Percentiles rank a stretch among this genome's conserved stretches.
These are phyloP conservation scores for Leucocoprinus birnbaumii DNA, from an alignment of 768 basidiomycete genomes.

Conservation along the genomic window DNA sequence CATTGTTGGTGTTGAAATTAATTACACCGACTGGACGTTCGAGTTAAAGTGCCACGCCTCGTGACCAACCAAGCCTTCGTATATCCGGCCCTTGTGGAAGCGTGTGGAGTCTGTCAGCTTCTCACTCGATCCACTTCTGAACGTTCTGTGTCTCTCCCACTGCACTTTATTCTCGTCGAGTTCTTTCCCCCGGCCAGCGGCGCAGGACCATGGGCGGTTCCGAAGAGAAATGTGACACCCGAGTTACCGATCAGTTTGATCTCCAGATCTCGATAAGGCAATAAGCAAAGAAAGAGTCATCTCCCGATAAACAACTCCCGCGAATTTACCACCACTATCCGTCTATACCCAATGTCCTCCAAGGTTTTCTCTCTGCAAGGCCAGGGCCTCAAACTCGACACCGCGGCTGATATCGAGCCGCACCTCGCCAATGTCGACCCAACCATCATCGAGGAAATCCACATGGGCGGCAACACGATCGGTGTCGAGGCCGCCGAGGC, in stretches of 20 bases:
- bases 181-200: no score
- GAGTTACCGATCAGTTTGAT: background rate
- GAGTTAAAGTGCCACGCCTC: background rate
- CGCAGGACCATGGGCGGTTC: no score
- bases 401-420: slow-evolving; percentile 71
- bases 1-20: background rate
- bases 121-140: no score
- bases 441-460: slow-evolving; percentile 75
- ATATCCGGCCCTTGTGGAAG: no score
- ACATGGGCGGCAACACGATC: slow-evolving; percentile 91
- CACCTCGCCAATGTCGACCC: slow-evolving; percentile 66
- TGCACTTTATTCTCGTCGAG: no score
- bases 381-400: slow-evolving; percentile 77
- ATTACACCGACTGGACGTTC: background rate
- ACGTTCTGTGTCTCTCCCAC: no score
- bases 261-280: slow-evolving; percentile 1
- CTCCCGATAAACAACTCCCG: background rate
- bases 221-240: no score
- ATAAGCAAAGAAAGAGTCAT: background rate
- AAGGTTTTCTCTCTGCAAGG: slow-evolving; percentile 49
- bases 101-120: no score
- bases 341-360: slow-evolving; percentile 15
- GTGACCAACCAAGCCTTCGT: no score
- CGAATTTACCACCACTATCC: background rate
- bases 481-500: slow-evolving; percentile 88